Conservation (phyloP, 371 early-diverging fungal species). For the Mucor indicus region DNA sequence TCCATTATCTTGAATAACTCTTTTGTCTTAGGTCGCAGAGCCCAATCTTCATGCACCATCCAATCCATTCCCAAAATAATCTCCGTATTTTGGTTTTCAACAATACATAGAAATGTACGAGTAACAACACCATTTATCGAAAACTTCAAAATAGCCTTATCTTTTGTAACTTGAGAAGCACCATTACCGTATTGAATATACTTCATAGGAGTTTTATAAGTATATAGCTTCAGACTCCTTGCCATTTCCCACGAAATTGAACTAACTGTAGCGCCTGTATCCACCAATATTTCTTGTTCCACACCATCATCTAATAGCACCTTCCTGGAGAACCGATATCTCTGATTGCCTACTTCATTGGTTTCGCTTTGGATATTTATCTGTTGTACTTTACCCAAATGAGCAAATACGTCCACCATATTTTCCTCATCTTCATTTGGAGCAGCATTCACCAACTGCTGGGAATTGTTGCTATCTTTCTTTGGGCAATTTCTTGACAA, state of each 20-base stretch:
- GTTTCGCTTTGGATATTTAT: no score
- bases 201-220: background rate
- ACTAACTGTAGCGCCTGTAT: background rate
- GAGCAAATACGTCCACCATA: no score
- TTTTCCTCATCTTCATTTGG: no score
- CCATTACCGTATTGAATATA: background rate
- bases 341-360: no score
- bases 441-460: no score
- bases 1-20: slow-evolving; percentile 2
- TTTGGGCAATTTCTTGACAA: background rate
- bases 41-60: background rate
- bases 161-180: background rate
- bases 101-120: background rate
- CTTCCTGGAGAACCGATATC: no score
- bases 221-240: background rate
- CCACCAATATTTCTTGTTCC: background rate
- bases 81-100: background rate
- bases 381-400: no score
- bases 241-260: background rate
- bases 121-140: background rate
- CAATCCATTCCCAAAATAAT: slow-evolving; percentile 3
- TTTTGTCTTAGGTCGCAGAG: background rate
- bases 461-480: no score
- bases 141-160: background rate
- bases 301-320: no score